phyloP scores from a whole-genome alignment of 768 basidiomycete species.

The Boletus rufocinnamomeus region DNA sequence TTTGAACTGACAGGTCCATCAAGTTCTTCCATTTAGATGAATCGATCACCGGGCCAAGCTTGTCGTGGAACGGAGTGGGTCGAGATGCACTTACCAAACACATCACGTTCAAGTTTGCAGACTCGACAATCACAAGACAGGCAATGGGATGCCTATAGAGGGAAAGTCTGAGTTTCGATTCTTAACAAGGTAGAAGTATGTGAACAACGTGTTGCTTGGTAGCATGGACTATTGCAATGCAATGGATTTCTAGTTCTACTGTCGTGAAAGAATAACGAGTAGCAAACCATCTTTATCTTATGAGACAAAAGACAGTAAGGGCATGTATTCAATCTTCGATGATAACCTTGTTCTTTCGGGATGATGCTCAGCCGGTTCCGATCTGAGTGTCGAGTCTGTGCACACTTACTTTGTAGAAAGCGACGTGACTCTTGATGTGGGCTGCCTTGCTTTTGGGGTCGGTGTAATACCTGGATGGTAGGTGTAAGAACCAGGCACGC shows the following conservation, averaged over 20 bases:
- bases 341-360: slow-evolving; percentile 22
- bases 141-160: not conserved
- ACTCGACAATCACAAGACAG: not conserved
- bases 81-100: not conserved
- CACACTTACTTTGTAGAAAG: slow-evolving; percentile 72
- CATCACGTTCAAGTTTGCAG: not conserved
- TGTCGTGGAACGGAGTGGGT: not conserved
- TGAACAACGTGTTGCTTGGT: not conserved
- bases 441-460: slow-evolving; percentile 55
- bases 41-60: slow-evolving; percentile 2
- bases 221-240: not conserved
- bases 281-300: not conserved
- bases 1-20: not conserved
- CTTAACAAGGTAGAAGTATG: not conserved
- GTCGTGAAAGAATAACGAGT: not conserved
- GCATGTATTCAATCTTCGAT: slow-evolving; percentile 17
- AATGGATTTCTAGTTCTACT: not conserved
- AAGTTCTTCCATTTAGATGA: not conserved
- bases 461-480: slow-evolving; percentile 64
- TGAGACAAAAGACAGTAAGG: not conserved
- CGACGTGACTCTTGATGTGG: slow-evolving; percentile 65
- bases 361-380: not conserved
- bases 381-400: not conserved
- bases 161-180: not conserved
- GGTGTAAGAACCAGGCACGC: not conserved